phyloP scores from a whole-genome alignment of 2,329 filamentous ascomycete genomes.

The Alternaria atra region DNA sequence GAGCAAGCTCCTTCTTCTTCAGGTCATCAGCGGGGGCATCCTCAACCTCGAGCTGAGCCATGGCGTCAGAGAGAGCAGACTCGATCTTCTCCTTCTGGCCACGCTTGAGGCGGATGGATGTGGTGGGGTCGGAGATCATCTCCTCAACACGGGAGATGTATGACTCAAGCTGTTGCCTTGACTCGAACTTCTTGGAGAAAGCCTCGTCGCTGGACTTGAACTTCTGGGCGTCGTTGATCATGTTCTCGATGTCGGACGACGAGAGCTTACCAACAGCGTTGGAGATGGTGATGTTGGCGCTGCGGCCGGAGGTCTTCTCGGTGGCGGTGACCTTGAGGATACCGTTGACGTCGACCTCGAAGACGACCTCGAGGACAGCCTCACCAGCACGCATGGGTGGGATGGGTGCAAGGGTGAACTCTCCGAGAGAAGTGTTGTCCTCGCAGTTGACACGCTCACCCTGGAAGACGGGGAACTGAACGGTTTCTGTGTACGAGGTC shows the following conservation, averaged over 20 bases:
- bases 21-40: slow-evolving; percentile 91
- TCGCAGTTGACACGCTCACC: slow-evolving; percentile 98
- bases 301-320: slow-evolving; percentile 98
- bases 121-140: slow-evolving; percentile 94
- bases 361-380: slow-evolving; percentile 95
- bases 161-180: slow-evolving; percentile 97
- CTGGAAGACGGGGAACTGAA: slow-evolving; percentile 93
- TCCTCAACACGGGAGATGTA: slow-evolving; percentile 99
- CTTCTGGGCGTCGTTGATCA: slow-evolving; percentile 96
- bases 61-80: slow-evolving; percentile 93
- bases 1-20: slow-evolving; percentile 99
- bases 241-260: slow-evolving; percentile 92
- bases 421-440: slow-evolving; percentile 96
- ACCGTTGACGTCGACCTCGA: slow-evolving; percentile 99
- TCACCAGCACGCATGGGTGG: slow-evolving; percentile 89
- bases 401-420: slow-evolving; percentile 93
- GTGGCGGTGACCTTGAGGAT: slow-evolving; percentile 99
- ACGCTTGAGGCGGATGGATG: slow-evolving; percentile 97
- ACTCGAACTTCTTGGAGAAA: slow-evolving; percentile 99
- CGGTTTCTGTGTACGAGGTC: slow-evolving; percentile 60
- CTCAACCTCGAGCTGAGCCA: slow-evolving; percentile 96
- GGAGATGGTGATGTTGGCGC: slow-evolving; percentile 99
- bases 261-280: slow-evolving; percentile 99
- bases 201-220: slow-evolving; percentile 99
- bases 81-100: slow-evolving; percentile 99